phyloP scores from a whole-genome alignment of 768 basidiomycete species.

The Phylloporus arenicola region DNA sequence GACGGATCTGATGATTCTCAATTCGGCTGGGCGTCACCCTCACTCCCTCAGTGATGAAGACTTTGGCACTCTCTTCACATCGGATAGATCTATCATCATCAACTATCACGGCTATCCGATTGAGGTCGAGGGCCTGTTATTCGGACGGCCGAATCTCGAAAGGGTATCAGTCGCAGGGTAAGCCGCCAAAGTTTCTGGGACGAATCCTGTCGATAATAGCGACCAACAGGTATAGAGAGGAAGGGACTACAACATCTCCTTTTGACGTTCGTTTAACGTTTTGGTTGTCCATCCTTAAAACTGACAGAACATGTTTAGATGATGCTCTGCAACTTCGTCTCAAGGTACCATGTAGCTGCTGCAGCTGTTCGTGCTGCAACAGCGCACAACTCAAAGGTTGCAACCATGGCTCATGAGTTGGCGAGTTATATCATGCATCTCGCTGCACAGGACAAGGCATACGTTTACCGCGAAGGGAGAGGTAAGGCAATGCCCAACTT shows the following conservation, averaged over 20 bases:
- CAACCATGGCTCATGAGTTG: slow-evolving; percentile 52
- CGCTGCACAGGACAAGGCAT: slow-evolving; percentile 55
- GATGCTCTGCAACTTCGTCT: slow-evolving; percentile 69
- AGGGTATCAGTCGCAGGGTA: slow-evolving; percentile 53
- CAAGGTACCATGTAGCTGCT: slow-evolving; percentile 60
- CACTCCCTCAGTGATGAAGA: slow-evolving; percentile 59
- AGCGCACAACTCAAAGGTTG: slow-evolving; percentile 45
- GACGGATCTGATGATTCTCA: slow-evolving; percentile 83
- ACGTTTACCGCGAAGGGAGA: slow-evolving; percentile 53
- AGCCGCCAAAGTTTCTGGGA: slow-evolving; percentile 7
- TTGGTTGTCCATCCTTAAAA: neutral
- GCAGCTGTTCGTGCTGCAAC: slow-evolving; percentile 56
- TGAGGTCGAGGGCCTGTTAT: slow-evolving; percentile 63
- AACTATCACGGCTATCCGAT: slow-evolving; percentile 83
- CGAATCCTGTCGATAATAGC: neutral
- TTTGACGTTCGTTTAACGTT: slow-evolving; percentile 52
- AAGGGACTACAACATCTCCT: slow-evolving; percentile 79
- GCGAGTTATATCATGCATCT: slow-evolving; percentile 57
- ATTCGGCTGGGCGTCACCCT: slow-evolving; percentile 63
- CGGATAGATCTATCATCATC: slow-evolving; percentile 63
- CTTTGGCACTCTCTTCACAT: slow-evolving; percentile 70
- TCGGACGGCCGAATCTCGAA: slow-evolving; percentile 46
- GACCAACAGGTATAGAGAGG: slow-evolving; percentile 48
- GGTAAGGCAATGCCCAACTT: slow-evolving; percentile 31
- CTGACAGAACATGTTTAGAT: slow-evolving; percentile 39